phyloP scores from a whole-genome alignment of 768 basidiomycete genomes.

The Tulasnella sp. region DNA sequence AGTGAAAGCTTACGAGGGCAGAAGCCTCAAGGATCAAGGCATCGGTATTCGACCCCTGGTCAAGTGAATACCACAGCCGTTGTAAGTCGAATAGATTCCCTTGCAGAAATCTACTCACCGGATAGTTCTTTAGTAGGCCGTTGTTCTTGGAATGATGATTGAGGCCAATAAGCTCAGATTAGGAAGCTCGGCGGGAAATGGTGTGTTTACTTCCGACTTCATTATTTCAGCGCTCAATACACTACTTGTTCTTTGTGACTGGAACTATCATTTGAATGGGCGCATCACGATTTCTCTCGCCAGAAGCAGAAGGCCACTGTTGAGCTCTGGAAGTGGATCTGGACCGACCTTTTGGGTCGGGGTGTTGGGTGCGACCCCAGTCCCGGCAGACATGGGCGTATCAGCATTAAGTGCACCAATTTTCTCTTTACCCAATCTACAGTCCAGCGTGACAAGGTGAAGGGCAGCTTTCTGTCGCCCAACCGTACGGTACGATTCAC shows the following conservation, averaged over 20 bases:
- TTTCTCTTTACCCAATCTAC: not conserved
- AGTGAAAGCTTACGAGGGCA: slow-evolving; percentile 35
- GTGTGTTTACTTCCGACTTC: not conserved
- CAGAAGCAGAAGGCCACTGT: not conserved
- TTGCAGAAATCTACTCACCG: not conserved
- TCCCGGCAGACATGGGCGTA: not conserved
- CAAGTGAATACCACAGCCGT: slow-evolving; percentile 30
- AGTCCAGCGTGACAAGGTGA: not conserved
- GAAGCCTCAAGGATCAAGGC: slow-evolving; percentile 39
- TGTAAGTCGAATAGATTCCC: not conserved
- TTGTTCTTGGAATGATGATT: not conserved
- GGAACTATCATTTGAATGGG: not conserved
- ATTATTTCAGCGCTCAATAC: not conserved
- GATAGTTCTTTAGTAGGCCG: not conserved
- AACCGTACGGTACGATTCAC: not conserved
- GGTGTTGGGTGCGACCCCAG: not conserved
- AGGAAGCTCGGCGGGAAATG: not conserved
- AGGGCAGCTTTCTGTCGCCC: not conserved
- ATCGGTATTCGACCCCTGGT: slow-evolving; percentile 40
- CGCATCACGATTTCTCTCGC: not conserved
- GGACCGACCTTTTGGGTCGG: not conserved
- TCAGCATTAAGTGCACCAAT: not conserved
- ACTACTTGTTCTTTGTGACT: not conserved
- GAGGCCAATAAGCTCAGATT: not conserved
- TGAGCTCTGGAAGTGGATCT: not conserved